Base-by-base conservation (phyloP, 108 stramenopile genomes). In the Hondaea fermentalgiana region DNA sequence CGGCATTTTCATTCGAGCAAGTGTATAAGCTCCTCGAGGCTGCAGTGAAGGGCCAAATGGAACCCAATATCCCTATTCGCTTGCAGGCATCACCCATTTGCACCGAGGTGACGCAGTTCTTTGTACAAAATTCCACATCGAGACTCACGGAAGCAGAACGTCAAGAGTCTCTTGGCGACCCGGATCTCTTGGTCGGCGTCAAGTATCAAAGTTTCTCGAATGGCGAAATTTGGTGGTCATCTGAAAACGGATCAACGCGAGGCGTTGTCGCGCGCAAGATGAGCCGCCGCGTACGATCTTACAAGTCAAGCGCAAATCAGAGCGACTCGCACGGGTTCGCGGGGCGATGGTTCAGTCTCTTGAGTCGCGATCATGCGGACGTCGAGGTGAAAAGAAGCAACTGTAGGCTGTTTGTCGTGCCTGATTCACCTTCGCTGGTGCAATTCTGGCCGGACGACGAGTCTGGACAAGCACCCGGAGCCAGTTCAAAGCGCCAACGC, bases 221-320 rank as follows among this genome's bases (percentile, higher is more conserved):
- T 44, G 87, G 87, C 60, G 87, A 88, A 59, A 19, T 35, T 35
- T 88, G 87, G 87, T 88, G 87, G 87, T 59, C 58, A 0, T 5
- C 58, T 16, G 8, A 42, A 12, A 28, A 6, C 10, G 12, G 60
- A 21, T 29, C 19, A 6, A 29, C 28, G 58, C 5, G 10, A 5
- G 87, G 87, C 60, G 87, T 88, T 5, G 58, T 59, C 5, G 57
- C 57, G 59, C 87, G 87, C 21, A 17, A 14, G 12, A 88, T 88
- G 87, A 42, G 44, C 35, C 58, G 87, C 12, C 29, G 60, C 19
- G 58, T 60, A 0, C 58, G 87, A 12, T 59, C 57, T 8, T 42
- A 45, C 45, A 59, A 88, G 87, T 14, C 76, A 2, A 25, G 5
- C 58, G 19, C 87, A 35, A 69, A 69, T 17, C 64, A 69, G 42